These are phyloP conservation scores for Coniochaeta sp. DNA, from an alignment of 2,329 filamentous ascomycete species.

Conservation along the genomic window DNA sequence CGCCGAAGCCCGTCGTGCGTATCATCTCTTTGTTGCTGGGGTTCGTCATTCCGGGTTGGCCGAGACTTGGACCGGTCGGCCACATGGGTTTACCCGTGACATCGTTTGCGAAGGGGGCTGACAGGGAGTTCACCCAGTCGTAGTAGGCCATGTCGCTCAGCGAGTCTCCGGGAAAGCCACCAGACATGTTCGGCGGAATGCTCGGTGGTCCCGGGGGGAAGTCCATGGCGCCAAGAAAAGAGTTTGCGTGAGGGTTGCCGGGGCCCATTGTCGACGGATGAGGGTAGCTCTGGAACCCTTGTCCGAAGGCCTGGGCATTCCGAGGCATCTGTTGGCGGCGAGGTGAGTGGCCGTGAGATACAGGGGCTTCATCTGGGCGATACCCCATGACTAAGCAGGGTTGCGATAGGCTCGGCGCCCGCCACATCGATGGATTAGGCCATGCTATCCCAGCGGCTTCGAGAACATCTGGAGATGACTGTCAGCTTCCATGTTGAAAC, in stretches of 20 bases:
- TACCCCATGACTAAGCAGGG: slow-evolving; percentile 26
- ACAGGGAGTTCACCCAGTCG: background rate
- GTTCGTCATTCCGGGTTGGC: background rate
- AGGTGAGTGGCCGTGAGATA: slow-evolving; percentile 60
- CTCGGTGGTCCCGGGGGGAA: background rate
- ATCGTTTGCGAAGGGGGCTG: background rate
- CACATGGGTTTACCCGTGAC: background rate
- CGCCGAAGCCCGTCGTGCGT: background rate
- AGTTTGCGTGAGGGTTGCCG: background rate
- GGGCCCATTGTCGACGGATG: background rate
- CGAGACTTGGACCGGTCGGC: slow-evolving; percentile 3
- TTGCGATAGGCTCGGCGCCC: slow-evolving; percentile 25
- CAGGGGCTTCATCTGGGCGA: slow-evolving; percentile 35
- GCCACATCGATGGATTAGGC: slow-evolving; percentile 69
- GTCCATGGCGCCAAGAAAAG: background rate
- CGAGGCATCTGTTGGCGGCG: slow-evolving; percentile 25
- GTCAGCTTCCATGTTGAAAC: too few species aligned
- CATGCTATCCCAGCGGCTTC: slow-evolving; percentile 70
- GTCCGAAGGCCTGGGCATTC: slow-evolving; percentile 2
- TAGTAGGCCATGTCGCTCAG: background rate
- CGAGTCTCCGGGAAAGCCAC: background rate
- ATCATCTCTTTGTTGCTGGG: slow-evolving; percentile 8
- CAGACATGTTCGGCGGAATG: background rate
- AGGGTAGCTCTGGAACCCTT: background rate
- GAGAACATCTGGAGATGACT: slow-evolving; percentile 51